Conservation (phyloP, 495 filamentous ascomycete species). For the Bryoglossum gracile region DNA sequence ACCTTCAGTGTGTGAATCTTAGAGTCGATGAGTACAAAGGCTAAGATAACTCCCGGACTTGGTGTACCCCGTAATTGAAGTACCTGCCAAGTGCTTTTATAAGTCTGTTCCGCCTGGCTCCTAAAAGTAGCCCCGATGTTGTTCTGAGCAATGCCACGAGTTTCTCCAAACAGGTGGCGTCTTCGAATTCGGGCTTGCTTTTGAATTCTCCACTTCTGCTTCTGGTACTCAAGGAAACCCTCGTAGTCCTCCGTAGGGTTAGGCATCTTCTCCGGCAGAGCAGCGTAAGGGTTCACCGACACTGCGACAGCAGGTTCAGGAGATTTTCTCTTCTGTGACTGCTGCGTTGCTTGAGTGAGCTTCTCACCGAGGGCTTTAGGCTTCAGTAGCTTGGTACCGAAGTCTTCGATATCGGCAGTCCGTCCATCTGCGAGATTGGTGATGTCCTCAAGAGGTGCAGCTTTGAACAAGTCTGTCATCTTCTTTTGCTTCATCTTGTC, state of each 20-base stretch:
- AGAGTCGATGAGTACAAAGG: conserved; percentile 86
- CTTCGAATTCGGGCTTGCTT: conserved; percentile 82
- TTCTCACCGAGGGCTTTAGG: conserved; percentile 59
- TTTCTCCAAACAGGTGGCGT: conserved; percentile 87
- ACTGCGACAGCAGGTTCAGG: conserved; percentile 51
- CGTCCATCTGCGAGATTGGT: conserved; percentile 55
- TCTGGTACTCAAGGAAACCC: conserved; percentile 90
- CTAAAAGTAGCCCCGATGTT: conserved; percentile 82
- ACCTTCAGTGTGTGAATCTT: conserved; percentile 85
- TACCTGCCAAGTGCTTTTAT: conserved; percentile 89
- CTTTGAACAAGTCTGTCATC: conserved; percentile 89
- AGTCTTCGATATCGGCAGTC: conserved; percentile 78
- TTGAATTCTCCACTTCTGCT: conserved; percentile 98
- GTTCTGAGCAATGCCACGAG: conserved; percentile 57
- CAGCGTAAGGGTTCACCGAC: conserved; percentile 71
- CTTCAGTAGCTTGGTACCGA: conserved; percentile 56
- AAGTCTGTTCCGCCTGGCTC: conserved; percentile 82
- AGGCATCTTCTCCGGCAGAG: conserved; percentile 80
- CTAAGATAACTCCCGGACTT: conserved; percentile 74
- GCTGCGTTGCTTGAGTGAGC: conserved; percentile 42
- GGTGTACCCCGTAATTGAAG: conserved; percentile 77
- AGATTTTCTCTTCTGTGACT: conserved; percentile 76
- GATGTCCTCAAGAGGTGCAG: conserved; percentile 66
- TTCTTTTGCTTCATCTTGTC: conserved; percentile 98
- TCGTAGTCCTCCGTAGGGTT: conserved; percentile 78